Conservation (phyloP, 495 filamentous ascomycete genomes). For the Aspergillus haitiensis region DNA sequence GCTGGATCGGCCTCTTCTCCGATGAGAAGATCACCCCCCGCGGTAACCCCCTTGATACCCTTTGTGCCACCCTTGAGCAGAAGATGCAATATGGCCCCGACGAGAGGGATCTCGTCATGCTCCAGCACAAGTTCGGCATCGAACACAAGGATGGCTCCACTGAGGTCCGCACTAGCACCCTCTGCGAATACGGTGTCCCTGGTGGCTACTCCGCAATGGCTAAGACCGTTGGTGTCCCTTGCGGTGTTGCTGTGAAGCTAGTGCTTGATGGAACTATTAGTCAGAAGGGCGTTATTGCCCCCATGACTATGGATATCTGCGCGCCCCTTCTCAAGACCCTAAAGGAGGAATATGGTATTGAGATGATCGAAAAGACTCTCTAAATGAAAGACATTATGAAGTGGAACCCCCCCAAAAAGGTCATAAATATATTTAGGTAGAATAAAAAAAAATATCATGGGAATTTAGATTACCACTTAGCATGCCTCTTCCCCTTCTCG, state of each 20-base stretch:
- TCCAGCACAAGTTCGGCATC: conserved; percentile 93
- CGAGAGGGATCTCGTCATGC: conserved; percentile 84
- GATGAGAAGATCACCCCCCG: conserved; percentile 68
- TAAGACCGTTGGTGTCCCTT: conserved; percentile 70
- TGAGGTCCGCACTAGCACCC: conserved; percentile 77
- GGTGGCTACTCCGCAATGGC: conserved; percentile 89
- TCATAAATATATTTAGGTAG: not conserved
- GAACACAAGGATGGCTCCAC: conserved; percentile 73
- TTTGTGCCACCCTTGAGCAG: conserved; percentile 85
- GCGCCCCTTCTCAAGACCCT: conserved; percentile 64
- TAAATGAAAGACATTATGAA: conserved; percentile 21
- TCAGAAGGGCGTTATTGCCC: conserved; percentile 77
- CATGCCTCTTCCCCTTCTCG: no score
- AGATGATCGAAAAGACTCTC: conserved; percentile 46
- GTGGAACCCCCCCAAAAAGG: conserved; percentile 15
- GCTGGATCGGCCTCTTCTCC: conserved; percentile 88
- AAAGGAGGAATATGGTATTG: conserved; percentile 62
- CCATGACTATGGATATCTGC: conserved; percentile 72
- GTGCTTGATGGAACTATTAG: conserved; percentile 79
- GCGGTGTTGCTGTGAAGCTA: conserved; percentile 67
- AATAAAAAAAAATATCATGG: not conserved
- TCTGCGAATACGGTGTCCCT: conserved; percentile 83
- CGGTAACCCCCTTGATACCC: conserved; percentile 81
- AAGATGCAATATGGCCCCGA: conserved; percentile 86
- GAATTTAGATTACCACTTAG: not conserved